These are phyloP conservation scores for Bipolaris sorokiniana DNA, from an alignment of 2,329 filamentous ascomycete species.

Conservation along the genomic window DNA sequence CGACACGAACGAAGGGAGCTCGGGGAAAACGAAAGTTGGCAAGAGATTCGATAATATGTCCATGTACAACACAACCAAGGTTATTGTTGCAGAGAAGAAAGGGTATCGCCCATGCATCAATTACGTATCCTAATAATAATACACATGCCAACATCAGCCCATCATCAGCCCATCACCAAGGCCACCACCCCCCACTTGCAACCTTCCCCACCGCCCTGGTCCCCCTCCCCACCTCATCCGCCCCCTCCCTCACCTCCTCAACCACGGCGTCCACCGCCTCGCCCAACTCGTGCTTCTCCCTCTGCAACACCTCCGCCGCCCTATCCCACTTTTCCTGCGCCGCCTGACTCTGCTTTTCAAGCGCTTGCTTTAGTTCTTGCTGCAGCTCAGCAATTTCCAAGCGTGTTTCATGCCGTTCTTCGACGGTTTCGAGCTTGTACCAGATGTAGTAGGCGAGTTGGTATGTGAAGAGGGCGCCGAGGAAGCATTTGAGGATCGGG, in stretches of 20 bases:
- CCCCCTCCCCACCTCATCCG: slow-evolving; percentile 20
- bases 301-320: slow-evolving; percentile 16
- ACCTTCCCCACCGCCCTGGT: slow-evolving; percentile 20
- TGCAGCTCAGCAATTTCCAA: slow-evolving; percentile 31
- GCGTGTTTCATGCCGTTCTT: slow-evolving; percentile 64
- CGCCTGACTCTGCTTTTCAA: slow-evolving; percentile 23
- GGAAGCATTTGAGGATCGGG: slow-evolving; percentile 74
- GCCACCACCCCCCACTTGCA: slow-evolving; percentile 33
- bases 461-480: slow-evolving; percentile 78
- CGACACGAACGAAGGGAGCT: not conserved
- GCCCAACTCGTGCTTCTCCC: slow-evolving; percentile 16
- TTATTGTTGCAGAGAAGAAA: not conserved
- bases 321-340: slow-evolving; percentile 13
- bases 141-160: not conserved
- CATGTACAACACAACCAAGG: not conserved
- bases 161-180: slow-evolving; percentile 23
- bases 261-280: slow-evolving; percentile 19
- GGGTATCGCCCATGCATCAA: slow-evolving; percentile 9
- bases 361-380: slow-evolving; percentile 30
- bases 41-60: not conserved
- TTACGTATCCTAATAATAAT: not conserved
- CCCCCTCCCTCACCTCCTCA: slow-evolving; percentile 24
- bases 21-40: not conserved
- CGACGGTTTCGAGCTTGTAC: slow-evolving; percentile 75
- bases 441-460: slow-evolving; percentile 78